These are phyloP conservation scores for Fraxinus xanthoxyloides DNA, from an alignment of 305 asterid genomes.

Conservation along the genomic window DNA sequence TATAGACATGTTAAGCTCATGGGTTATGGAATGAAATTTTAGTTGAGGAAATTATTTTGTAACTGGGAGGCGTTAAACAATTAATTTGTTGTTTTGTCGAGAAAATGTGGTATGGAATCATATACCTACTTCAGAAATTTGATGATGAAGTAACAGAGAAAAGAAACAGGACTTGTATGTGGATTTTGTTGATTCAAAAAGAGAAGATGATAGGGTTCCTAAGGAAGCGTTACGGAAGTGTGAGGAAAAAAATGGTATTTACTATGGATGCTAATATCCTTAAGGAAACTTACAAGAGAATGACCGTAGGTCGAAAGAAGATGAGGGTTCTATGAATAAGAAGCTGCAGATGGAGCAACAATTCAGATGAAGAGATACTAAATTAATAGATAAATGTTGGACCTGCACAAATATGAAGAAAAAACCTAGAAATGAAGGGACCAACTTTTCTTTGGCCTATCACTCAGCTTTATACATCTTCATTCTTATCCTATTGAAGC, in stretches of 20 bases:
- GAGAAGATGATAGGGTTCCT: background rate
- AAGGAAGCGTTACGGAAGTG: background rate
- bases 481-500: background rate
- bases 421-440: background rate
- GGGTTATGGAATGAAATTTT: background rate
- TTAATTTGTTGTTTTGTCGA: background rate
- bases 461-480: background rate
- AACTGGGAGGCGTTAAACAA: background rate
- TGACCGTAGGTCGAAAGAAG: background rate
- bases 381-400: background rate
- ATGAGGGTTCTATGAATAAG: background rate
- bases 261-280: background rate
- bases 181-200: background rate
- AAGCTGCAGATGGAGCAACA: background rate
- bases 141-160: background rate
- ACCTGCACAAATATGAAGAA: background rate
- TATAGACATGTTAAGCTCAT: background rate
- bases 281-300: background rate
- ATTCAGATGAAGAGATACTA: background rate
- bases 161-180: background rate
- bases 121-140: background rate
- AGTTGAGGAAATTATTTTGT: background rate
- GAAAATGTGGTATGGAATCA: background rate
- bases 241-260: background rate
- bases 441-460: background rate